Base-by-base conservation (phyloP, 495 filamentous ascomycete genomes). In the Chaetomium tenue region DNA sequence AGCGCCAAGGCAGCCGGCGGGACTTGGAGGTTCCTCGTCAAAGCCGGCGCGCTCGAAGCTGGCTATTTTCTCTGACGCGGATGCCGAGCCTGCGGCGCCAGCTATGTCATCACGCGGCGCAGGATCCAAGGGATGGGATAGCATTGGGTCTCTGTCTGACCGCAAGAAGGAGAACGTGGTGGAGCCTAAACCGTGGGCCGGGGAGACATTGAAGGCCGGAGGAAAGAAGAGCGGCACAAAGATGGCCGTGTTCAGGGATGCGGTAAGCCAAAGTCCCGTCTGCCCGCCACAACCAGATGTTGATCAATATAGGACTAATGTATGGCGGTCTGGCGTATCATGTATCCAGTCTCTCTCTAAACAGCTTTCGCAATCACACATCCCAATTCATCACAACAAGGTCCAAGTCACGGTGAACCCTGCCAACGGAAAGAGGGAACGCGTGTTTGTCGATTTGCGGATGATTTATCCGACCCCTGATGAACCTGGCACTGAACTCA, bases 221-320 rank as follows among this genome's bases (percentile, higher is more conserved):
- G 94, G 90, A 71, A 92, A 90, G 73, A 84, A 88, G 70, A 85
- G 77, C 62, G 82, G 81, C 39, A 82, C 90, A 56, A 98, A 97
- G 80, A 86, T 98, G 86, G 79, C 88, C 70, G 84, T 98, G 22
- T 98, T 97, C 83, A 92, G 92, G 80, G 94, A 98, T 82, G 84
- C 89, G 90, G 94, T 98, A 87, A 86, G 93, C 85, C 59, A 26
- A 30, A 65, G 63, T 63, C 64, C 68, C 54, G 72, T 71, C 61
- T 72, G 23, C 69, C 44, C 58, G 48, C 69, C 77, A 75, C 74
- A 80, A 81, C 75, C 81, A 77, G 69, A 83, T 91, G 86, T 96
- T 95, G 92, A 97, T 93, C 83, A 88, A 86, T 84, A 86, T 83
- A 97, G 92, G 92, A 95, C 92, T 97, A 95, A 97, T 91, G 54